Conservation (phyloP, 2,329 filamentous ascomycete genomes). For the Chaetomiaceae sp. region DNA sequence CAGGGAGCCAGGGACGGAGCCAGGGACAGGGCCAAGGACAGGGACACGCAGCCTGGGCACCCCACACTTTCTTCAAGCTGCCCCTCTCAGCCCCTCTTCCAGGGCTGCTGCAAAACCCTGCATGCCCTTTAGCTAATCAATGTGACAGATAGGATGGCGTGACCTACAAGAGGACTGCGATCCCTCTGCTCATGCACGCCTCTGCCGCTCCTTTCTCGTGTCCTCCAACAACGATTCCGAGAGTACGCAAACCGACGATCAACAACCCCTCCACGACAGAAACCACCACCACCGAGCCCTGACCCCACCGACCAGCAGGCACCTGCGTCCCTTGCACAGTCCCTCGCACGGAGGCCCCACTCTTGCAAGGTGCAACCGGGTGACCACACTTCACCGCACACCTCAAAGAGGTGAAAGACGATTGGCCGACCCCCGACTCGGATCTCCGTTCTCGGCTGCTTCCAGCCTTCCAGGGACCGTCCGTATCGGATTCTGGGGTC, state of each 20-base stretch:
- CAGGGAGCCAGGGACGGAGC: constrained; percentile 1
- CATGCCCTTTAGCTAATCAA: constrained; percentile 23
- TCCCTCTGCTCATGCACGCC: constrained; percentile 6
- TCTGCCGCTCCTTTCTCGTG: background rate
- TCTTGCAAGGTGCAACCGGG: constrained; percentile 4
- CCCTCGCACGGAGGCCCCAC: constrained; percentile 1
- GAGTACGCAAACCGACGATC: background rate
- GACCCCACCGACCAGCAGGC: background rate
- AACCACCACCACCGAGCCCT: background rate
- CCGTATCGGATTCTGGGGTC: constrained; percentile 10
- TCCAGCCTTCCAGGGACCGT: constrained; percentile 17
- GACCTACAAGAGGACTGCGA: constrained; percentile 22
- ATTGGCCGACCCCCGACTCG: constrained; percentile 22
- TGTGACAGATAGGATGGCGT: constrained; percentile 16
- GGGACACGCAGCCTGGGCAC: background rate
- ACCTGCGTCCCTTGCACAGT: background rate
- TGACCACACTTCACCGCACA: constrained; percentile 17
- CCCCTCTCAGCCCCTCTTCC: constrained; percentile 22
- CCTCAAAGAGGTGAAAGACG: constrained; percentile 25
- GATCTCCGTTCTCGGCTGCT: constrained; percentile 30
- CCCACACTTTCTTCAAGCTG: constrained; percentile 9
- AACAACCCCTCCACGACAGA: background rate
- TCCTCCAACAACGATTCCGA: background rate
- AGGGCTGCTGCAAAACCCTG: constrained; percentile 17
- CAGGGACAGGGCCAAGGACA: constrained; percentile 4